A percentile compares a stretch with the other conserved stretches of the same genome.
Evolutionary conservation across 371 early-diverging fungal genomes (phyloP).

Genomic region (Haplosporangium sp.): DNA sequence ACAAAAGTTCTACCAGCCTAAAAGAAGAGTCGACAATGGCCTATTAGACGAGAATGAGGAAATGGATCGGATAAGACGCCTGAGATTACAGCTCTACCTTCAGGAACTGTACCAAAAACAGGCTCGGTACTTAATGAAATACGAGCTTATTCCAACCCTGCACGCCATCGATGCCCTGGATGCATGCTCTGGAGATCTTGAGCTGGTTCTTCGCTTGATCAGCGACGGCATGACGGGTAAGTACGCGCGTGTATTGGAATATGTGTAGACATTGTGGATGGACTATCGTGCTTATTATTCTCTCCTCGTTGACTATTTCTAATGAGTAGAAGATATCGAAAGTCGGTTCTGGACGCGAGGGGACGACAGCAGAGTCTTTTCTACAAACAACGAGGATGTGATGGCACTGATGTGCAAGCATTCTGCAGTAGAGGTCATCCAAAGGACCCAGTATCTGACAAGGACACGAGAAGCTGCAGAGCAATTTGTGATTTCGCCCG

Average conservation of each 20-base stretch:
- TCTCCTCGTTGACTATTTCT: neutral
- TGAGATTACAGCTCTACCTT: slow-evolving; percentile 26
- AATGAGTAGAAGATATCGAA: slow-evolving; percentile 16
- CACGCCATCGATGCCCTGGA: slow-evolving; percentile 43
- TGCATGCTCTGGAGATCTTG: slow-evolving; percentile 37
- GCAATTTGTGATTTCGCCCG: slow-evolving; percentile 6
- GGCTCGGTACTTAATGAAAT: slow-evolving; percentile 17
- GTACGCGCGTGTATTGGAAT: neutral
- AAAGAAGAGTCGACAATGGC: too few relatives aligned
- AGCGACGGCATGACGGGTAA: slow-evolving; percentile 35
- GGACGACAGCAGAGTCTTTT: slow-evolving; percentile 26
- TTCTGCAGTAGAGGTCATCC: slow-evolving; percentile 16
- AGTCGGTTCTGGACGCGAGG: slow-evolving; percentile 36
- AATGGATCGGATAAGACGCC: neutral
- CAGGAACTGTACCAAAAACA: slow-evolving; percentile 12
- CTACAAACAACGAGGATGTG: slow-evolving; percentile 10
- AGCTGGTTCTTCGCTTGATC: neutral
- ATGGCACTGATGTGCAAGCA: slow-evolving; percentile 8
- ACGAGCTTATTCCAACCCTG: slow-evolving; percentile 21
- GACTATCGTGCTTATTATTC: neutral
- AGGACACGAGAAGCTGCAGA: slow-evolving; percentile 28
- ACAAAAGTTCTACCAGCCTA: slow-evolving; percentile 3
- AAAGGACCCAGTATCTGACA: slow-evolving; percentile 18
- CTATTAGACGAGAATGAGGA: neutral
- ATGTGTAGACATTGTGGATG: neutral